Evolutionary conservation across 495 filamentous ascomycete species (phyloP).

Genomic region (Hypoxylon crocopeplum): DNA sequence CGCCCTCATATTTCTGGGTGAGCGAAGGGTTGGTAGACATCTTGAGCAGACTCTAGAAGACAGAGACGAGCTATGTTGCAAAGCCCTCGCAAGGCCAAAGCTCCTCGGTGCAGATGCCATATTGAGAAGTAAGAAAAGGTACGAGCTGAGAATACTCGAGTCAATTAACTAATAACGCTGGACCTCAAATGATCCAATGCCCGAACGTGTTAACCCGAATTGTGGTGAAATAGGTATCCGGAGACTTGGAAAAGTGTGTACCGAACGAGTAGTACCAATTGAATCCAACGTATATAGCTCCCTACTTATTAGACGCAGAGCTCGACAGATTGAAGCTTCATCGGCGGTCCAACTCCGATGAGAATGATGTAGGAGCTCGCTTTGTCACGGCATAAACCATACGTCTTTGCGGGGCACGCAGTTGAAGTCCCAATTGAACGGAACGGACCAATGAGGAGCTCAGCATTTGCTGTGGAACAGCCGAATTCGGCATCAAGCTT

Average conservation of each 20-base stretch:
- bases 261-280: not conserved
- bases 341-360: constrained; percentile 33
- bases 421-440: constrained; percentile 21
- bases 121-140: not conserved
- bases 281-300: not conserved
- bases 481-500: constrained; percentile 37
- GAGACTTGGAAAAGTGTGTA: not conserved
- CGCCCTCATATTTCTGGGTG: constrained; percentile 18
- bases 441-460: constrained; percentile 23
- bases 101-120: constrained; percentile 31
- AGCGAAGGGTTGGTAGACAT: constrained; percentile 26
- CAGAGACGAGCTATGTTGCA: constrained; percentile 20
- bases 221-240: constrained; percentile 7
- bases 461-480: constrained; percentile 21
- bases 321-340: constrained; percentile 17
- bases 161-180: not conserved
- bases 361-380: constrained; percentile 33
- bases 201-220: too few species aligned
- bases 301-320: constrained; percentile 18
- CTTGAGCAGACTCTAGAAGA: constrained; percentile 29
- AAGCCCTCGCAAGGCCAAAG: constrained; percentile 34
- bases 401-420: constrained; percentile 17
- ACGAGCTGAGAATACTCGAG: not conserved
- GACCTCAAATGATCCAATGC: constrained; percentile 1
- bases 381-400: constrained; percentile 33